These are phyloP conservation scores for Russula sp. DNA, from an alignment of 768 basidiomycete genomes.

Conservation along the genomic window DNA sequence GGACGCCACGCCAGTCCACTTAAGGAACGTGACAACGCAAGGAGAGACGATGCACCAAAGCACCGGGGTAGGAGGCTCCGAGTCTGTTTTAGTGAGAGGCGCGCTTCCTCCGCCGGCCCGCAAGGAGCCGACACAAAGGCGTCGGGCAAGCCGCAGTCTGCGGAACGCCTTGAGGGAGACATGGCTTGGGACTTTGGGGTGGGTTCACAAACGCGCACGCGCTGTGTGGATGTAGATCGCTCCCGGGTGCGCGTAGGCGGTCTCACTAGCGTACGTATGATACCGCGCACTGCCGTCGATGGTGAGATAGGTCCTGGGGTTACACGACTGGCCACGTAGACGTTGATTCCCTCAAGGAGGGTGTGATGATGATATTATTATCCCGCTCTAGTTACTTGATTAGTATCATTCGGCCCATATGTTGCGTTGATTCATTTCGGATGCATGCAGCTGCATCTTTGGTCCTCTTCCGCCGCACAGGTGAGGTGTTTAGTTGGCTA, in stretches of 20 bases:
- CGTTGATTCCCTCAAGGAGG: background rate
- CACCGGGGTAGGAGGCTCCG: background rate
- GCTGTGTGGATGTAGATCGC: background rate
- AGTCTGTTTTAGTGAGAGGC: background rate
- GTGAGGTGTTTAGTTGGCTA: too few relatives aligned
- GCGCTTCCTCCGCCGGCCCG: background rate
- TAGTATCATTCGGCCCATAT: background rate
- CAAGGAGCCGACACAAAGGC: background rate
- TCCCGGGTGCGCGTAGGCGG: slow-evolving; percentile 14
- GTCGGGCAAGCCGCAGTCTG: background rate
- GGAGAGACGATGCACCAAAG: background rate
- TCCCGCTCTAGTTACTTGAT: background rate
- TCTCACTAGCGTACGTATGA: slow-evolving; percentile 19
- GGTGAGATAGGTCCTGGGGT: background rate
- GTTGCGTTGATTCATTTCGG: background rate
- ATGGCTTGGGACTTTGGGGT: slow-evolving; percentile 20
- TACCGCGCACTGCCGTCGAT: slow-evolving; percentile 13
- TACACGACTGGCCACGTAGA: background rate
- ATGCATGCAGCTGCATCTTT: background rate
- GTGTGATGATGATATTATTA: background rate
- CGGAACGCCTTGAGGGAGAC: slow-evolving; percentile 19
- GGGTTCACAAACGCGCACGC: background rate
- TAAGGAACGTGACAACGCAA: background rate
- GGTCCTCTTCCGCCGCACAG: background rate
- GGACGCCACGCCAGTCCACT: background rate